Base-by-base conservation (phyloP, 2,329 filamentous ascomycete species). In the Dryadomyces sulphureus region DNA sequence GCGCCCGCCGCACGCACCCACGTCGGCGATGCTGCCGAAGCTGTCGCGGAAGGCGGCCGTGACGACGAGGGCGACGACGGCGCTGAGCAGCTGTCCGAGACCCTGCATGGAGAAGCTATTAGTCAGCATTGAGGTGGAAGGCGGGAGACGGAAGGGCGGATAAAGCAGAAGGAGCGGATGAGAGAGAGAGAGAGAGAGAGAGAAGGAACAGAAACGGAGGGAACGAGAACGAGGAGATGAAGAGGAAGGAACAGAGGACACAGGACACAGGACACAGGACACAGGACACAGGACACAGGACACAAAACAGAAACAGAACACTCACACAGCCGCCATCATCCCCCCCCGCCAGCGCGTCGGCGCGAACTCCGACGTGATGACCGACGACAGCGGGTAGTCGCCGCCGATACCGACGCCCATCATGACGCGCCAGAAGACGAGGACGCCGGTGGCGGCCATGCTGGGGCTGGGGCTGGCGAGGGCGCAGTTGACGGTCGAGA, bases 341-440 rank as follows among this genome's bases (percentile, higher is more conserved):
- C 79, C 82, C 50, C 84, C 85, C 55, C 85, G 73, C 77, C 83
- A 88, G 55, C 81, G 77, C 12, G 84, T 90, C 3, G 83, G 86
- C 8, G 84, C 83, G 58, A 90, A 68, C 70, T 92, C 85, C 11
- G 84, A 82, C 5, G 84, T 90, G 53, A 89, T 89, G 45, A 92
- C 81, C 0, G 81, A 81, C 40, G 77, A 83, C 7, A 92, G 67
- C 2, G 86, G 86, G 59, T 92, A 92, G 57, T 92, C 85, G 50
- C 84, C 85, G 53, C 85, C 84, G 43, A 88, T 85, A 25, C 82
- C 83, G 49, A 87, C 70, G 32, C 83, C 83, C 81, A 87, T 84
- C 45, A 87, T 65, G 0, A 85, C 73, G 59, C 83, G 75, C 81
- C 82, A 87, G 62, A 86, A 87, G 46, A 84, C 75, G 55, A 88